Evolutionary conservation across 306 rosid genomes (phyloP).

Genomic region (Cicer cuneatum): DNA sequence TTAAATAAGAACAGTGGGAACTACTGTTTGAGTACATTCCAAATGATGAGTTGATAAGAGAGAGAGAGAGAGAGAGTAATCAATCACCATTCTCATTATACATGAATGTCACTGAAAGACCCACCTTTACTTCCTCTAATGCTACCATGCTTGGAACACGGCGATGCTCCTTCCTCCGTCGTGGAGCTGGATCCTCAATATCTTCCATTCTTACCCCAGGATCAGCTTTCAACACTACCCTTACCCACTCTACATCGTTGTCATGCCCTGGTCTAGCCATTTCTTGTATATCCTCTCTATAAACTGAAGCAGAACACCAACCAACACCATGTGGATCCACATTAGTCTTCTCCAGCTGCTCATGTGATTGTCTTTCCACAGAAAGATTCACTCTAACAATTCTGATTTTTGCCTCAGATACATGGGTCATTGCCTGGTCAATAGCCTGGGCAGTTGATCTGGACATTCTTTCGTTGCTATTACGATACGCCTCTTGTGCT

Average conservation of each 20-base stretch:
- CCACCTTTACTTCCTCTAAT: constrained; percentile 91
- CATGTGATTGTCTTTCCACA: constrained; percentile 57
- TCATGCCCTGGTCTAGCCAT: constrained; percentile 49
- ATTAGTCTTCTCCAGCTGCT: constrained; percentile 51
- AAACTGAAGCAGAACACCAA: constrained; percentile 41
- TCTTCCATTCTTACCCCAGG: constrained; percentile 87
- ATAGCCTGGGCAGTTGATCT: constrained; percentile 92
- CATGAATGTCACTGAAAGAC: constrained; percentile 42
- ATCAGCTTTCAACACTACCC: constrained; percentile 79
- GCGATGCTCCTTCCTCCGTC: constrained; percentile 89
- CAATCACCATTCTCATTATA: constrained; percentile 14
- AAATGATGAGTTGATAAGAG: constrained; percentile 14
- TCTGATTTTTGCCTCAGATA: constrained; percentile 65
- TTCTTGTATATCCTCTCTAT: constrained; percentile 43
- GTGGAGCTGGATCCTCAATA: constrained; percentile 70
- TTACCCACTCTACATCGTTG: constrained; percentile 71
- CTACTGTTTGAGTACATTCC: constrained; percentile 23
- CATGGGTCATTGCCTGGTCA: constrained; percentile 91
- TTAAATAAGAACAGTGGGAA: constrained; percentile 11
- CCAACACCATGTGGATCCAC: constrained; percentile 41
- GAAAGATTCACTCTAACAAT: constrained; percentile 65
- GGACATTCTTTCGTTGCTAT: constrained; percentile 91
- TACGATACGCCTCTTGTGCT: constrained; percentile 87
- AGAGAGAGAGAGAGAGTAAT: neutral
- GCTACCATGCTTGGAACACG: constrained; percentile 96